Evolutionary conservation across 2,329 filamentous ascomycete species (phyloP).

Genomic region (Fusarium kyushuense): DNA sequence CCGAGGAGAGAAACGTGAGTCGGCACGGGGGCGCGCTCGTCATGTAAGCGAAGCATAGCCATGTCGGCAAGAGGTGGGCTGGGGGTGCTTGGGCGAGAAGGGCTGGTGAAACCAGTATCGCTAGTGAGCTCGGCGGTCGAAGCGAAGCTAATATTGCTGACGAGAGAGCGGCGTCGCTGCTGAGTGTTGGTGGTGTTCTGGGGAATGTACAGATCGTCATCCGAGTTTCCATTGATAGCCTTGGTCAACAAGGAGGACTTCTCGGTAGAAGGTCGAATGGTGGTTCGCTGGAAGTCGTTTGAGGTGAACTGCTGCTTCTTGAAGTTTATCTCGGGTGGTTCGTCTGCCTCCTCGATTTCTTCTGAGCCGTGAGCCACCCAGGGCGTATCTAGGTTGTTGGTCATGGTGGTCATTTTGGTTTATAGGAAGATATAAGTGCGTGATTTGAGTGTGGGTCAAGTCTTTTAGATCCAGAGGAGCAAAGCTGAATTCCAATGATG

Average conservation of each 20-base stretch:
- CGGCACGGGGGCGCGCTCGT: constrained; percentile 46
- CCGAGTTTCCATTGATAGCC: constrained; percentile 77
- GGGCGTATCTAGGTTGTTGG: constrained; percentile 45
- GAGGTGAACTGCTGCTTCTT: constrained; percentile 45
- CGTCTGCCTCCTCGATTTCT: constrained; percentile 84
- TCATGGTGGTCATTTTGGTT: constrained; percentile 52
- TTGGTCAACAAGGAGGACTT: constrained; percentile 88
- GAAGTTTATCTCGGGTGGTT: constrained; percentile 77
- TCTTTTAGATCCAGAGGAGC: constrained; percentile 4
- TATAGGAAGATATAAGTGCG: constrained; percentile 47
- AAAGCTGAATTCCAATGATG: constrained; percentile 19
- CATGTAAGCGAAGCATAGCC: constrained; percentile 58
- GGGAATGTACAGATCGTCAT: constrained; percentile 62
- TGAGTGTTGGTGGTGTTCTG: constrained; percentile 54
- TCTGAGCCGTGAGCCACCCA: constrained; percentile 60
- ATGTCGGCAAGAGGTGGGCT: constrained; percentile 83
- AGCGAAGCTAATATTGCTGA: constrained; percentile 82
- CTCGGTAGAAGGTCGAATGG: constrained; percentile 62
- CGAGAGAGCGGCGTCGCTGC: constrained; percentile 72
- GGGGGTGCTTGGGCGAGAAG: constrained; percentile 86
- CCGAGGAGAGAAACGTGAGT: constrained; percentile 46
- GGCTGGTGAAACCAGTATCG: constrained; percentile 90
- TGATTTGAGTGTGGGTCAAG: constrained; percentile 30
- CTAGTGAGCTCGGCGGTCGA: constrained; percentile 95
- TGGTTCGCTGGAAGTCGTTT: constrained; percentile 61